A percentile compares a stretch with the other conserved stretches of the same genome.
These are phyloP conservation scores for Pythium volutum DNA, from an alignment of 352 stramenopile species.

Conservation along the genomic window DNA sequence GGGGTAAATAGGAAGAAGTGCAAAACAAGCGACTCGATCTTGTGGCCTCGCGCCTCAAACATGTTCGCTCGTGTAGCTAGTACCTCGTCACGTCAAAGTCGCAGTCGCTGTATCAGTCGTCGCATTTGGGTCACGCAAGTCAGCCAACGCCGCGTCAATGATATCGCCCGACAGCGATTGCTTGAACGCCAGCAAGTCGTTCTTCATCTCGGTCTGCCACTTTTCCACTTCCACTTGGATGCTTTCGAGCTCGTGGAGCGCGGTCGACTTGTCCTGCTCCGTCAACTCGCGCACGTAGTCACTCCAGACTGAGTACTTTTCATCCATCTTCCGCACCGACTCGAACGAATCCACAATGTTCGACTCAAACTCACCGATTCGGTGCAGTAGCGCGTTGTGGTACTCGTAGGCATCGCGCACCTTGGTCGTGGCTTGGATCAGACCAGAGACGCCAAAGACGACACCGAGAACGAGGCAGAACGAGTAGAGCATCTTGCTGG, in stretches of 20 bases:
- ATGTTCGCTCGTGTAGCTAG: neutral
- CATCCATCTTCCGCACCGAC: slow-evolving; percentile 61
- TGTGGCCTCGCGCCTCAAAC: neutral
- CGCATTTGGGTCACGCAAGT: slow-evolving; percentile 36
- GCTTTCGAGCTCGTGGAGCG: slow-evolving; percentile 53
- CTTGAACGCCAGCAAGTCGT: slow-evolving; percentile 60
- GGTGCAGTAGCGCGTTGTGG: slow-evolving; percentile 49
- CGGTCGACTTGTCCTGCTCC: slow-evolving; percentile 65
- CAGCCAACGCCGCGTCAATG: slow-evolving; percentile 42
- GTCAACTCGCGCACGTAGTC: slow-evolving; percentile 68
- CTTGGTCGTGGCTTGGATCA: slow-evolving; percentile 45
- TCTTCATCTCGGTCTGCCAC: slow-evolving; percentile 75
- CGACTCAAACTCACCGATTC: slow-evolving; percentile 55
- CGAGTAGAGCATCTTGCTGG: slow-evolving; percentile 29
- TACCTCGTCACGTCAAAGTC: neutral
- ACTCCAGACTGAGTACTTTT: slow-evolving; percentile 69
- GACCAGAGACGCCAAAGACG: slow-evolving; percentile 49
- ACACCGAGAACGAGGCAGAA: slow-evolving; percentile 39
- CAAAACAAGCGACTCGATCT: neutral
- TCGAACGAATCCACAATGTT: slow-evolving; percentile 66
- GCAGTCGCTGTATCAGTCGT: slow-evolving; percentile 9
- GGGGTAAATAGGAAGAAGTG: neutral
- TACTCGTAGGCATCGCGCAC: slow-evolving; percentile 63
- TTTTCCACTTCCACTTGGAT: slow-evolving; percentile 68
- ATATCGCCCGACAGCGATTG: slow-evolving; percentile 50